phyloP scores from a whole-genome alignment of 2,329 filamentous ascomycete genomes.

The Ascochyta fabae region DNA sequence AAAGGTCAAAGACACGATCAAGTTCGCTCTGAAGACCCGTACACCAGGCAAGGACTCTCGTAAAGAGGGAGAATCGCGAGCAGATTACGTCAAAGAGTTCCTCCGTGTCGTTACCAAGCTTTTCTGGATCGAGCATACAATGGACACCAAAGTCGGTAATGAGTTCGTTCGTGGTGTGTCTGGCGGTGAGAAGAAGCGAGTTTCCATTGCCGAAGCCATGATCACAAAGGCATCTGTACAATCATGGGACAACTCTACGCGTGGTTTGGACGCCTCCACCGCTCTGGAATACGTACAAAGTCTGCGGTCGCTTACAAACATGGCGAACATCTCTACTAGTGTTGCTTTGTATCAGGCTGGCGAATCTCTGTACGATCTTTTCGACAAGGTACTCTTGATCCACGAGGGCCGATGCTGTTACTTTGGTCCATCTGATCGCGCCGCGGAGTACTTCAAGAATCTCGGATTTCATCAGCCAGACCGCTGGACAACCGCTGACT shows the following conservation, averaged over 20 bases:
- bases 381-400: slow-evolving; percentile 51
- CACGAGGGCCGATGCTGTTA: slow-evolving; percentile 58
- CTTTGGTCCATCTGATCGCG: slow-evolving; percentile 66
- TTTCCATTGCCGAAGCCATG: slow-evolving; percentile 58
- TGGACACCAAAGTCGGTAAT: slow-evolving; percentile 76
- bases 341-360: slow-evolving; percentile 76
- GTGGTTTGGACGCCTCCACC: slow-evolving; percentile 75
- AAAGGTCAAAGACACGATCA: slow-evolving; percentile 74
- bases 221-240: slow-evolving; percentile 50
- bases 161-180: slow-evolving; percentile 71
- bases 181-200: slow-evolving; percentile 58
- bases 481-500: slow-evolving; percentile 73
- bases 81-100: slow-evolving; percentile 67
- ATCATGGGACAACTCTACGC: slow-evolving; percentile 67
- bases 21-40: slow-evolving; percentile 73
- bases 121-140: slow-evolving; percentile 74
- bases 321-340: slow-evolving; percentile 66
- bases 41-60: slow-evolving; percentile 68
- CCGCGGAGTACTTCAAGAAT: slow-evolving; percentile 69
- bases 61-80: slow-evolving; percentile 66
- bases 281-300: slow-evolving; percentile 76
- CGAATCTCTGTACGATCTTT: slow-evolving; percentile 48
- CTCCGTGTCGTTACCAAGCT: slow-evolving; percentile 72
- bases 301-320: slow-evolving; percentile 68
- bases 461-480: slow-evolving; percentile 72